phyloP scores from a whole-genome alignment of 805 yeast species.

The Candida khao-thaluensis region DNA sequence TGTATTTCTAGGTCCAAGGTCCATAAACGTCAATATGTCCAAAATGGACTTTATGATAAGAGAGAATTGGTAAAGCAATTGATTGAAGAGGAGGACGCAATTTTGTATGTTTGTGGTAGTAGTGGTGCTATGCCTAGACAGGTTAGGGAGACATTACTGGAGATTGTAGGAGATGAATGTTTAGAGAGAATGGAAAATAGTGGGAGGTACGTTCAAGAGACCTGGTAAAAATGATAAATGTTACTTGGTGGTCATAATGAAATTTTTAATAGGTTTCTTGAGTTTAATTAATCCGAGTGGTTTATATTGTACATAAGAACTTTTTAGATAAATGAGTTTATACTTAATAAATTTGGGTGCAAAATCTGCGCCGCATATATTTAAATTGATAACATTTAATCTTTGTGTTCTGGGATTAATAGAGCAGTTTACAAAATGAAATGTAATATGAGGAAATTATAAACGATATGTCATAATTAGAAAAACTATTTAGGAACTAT shows the following conservation, averaged over 20 bases:
- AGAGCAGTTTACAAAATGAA: no score
- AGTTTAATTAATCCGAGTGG: no score
- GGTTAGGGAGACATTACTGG: conserved; percentile 76
- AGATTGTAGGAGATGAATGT: conserved; percentile 46
- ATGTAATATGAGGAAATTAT: no score
- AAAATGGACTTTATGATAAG: conserved; percentile 60
- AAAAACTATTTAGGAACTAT: no score
- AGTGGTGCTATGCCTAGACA: conserved; percentile 92
- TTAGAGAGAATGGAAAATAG: conserved; percentile 58
- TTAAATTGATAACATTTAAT: no score
- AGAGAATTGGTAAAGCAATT: conserved; percentile 50
- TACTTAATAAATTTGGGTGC: no score
- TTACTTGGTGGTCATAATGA: neutral
- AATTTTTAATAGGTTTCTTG: no score
- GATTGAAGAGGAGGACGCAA: conserved; percentile 54
- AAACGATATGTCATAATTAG: no score
- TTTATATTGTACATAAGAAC: no score
- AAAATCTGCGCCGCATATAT: no score
- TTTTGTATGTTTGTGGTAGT: conserved; percentile 84
- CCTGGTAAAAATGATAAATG: conserved; percentile 56
- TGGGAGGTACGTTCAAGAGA: conserved; percentile 79
- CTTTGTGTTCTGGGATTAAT: no score
- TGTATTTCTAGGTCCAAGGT: conserved; percentile 53
- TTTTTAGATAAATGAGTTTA: no score
- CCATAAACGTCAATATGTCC: conserved; percentile 59